Base-by-base conservation (phyloP, 805 yeast species). In the Maudiozyma bulderi region DNA sequence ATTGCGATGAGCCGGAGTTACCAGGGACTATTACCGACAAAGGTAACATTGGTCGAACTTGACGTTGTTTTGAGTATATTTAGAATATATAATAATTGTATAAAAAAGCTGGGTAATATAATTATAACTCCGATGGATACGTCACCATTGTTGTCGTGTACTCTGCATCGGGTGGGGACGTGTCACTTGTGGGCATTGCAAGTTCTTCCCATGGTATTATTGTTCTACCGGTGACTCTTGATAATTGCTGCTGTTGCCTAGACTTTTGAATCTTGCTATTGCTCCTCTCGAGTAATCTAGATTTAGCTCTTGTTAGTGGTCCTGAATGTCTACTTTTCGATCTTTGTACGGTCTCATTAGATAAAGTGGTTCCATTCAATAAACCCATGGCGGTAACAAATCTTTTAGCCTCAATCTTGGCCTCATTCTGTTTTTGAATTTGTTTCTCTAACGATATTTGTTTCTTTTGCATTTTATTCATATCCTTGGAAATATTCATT, bases 161-260 rank as follows among this genome's bases (percentile, higher is more conserved):
- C 14, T 30, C 13, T 38, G 35, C 42, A 8, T 39, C 42, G 7
- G 42, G 40, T 38, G 40, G 35, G 13, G 35, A n/a, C 26, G 26
- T 20, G 13, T 33, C 13, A 33, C 14, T 14, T 26, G 30, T 5
- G 10, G 42, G 26, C 28, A 28, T 43, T 30, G 26, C 33, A 7
- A 35, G 30, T 44, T 62, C 67, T 15, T 59, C 66, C 64, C 65
- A 62, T 5, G 67, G 65, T 9, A 62, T 61, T 33, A 62, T 55
- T 5, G 63, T 60, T 45, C 65, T 52, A 6, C 53, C 40, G 15
- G 14, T n/a, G 29, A 20, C 11, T 30, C 46, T 20, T 8, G 42
- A 28, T 7, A 5, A 13, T 28, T 26, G 42, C n/a, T 39, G 14
- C 29, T 26, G 30, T 15, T 15, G 29, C 6, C 8, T 13, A 8